These are phyloP conservation scores for Marasmius oreades DNA, from an alignment of 1,284 basidiomycete species.

Conservation along the genomic window DNA sequence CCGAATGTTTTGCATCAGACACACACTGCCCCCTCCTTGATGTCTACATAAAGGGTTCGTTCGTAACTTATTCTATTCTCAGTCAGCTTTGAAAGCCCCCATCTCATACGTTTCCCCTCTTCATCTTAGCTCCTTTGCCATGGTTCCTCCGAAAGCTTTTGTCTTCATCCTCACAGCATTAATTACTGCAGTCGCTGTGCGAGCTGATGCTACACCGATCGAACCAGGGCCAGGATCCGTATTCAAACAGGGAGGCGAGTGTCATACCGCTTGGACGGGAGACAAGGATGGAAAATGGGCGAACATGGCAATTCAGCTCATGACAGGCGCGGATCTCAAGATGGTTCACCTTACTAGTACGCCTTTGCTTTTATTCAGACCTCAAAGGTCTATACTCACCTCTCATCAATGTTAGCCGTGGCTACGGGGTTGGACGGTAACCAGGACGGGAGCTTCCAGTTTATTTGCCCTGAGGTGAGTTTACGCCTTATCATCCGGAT, in stretches of 20 bases:
- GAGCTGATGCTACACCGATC: conserved; percentile 50
- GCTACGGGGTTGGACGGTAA: conserved; percentile 48
- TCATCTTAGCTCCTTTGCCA: neutral
- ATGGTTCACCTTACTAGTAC: conserved; percentile 71
- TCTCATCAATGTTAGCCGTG: conserved; percentile 39
- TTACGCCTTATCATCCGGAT: neutral
- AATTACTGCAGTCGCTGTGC: conserved; percentile 33
- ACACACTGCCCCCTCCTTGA: too few species aligned
- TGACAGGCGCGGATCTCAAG: conserved; percentile 70
- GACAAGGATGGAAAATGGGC: conserved; percentile 56
- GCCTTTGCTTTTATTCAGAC: conserved; percentile 21
- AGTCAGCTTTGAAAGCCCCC: neutral
- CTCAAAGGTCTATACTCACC: neutral
- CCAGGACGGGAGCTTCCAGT: conserved; percentile 54
- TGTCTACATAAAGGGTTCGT: neutral
- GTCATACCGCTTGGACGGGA: conserved; percentile 50
- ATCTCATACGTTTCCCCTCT: neutral
- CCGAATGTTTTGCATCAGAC: too few species aligned
- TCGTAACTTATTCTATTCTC: neutral
- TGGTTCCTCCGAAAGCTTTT: conserved; percentile 23
- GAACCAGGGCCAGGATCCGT: conserved; percentile 50
- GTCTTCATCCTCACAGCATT: conserved; percentile 35
- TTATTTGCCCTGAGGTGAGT: conserved; percentile 65
- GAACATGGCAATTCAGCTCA: conserved; percentile 69
- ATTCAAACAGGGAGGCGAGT: conserved; percentile 54